Percentiles rank a stretch among this genome's conserved stretches.
phyloP scores from a whole-genome alignment of 2,329 filamentous ascomycete species.

The Aureobasidium sp. region DNA sequence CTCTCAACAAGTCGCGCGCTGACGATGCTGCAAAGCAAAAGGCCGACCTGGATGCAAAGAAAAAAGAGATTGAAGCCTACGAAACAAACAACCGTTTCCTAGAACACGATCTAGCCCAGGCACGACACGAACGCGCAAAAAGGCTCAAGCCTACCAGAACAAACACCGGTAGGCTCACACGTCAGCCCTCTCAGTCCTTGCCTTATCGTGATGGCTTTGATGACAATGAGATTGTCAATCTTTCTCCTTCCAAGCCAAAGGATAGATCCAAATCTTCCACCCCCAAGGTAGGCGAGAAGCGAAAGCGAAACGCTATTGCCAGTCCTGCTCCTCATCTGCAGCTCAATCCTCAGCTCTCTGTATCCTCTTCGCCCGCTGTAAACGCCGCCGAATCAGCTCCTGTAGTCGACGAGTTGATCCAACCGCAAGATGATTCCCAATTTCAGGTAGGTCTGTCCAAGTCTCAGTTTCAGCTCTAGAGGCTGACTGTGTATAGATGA shows the following conservation, averaged over 20 bases:
- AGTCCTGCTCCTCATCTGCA: conserved; percentile 55
- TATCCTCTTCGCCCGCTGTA: not conserved
- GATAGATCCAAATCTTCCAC: conserved; percentile 46
- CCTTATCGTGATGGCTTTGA: conserved; percentile 71
- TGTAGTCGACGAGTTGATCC: not conserved
- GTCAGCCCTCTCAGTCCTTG: conserved; percentile 55
- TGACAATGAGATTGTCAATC: conserved; percentile 52
- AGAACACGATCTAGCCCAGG: conserved; percentile 63
- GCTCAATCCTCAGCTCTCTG: conserved; percentile 18
- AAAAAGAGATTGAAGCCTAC: conserved; percentile 57
- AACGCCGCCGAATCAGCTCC: not conserved
- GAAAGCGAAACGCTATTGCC: conserved; percentile 58
- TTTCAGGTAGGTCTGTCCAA: conserved; percentile 11
- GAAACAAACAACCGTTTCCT: conserved; percentile 67
- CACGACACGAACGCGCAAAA: conserved; percentile 41
- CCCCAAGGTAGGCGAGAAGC: conserved; percentile 59
- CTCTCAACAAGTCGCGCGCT: conserved; percentile 55
- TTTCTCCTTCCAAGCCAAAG: conserved; percentile 47
- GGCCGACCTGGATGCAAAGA: conserved; percentile 56
- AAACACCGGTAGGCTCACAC: conserved; percentile 31
- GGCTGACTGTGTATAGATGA: conserved; percentile 18
- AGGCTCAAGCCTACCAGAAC: conserved; percentile 27
- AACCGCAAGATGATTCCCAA: not conserved
- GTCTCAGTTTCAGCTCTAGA: not conserved
- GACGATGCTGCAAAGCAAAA: conserved; percentile 60